A percentile compares a stretch with the other conserved stretches of the same genome.
Evolutionary conservation across 2,329 filamentous ascomycete genomes (phyloP).

Genomic region (Colletotrichum brevisporum): DNA sequence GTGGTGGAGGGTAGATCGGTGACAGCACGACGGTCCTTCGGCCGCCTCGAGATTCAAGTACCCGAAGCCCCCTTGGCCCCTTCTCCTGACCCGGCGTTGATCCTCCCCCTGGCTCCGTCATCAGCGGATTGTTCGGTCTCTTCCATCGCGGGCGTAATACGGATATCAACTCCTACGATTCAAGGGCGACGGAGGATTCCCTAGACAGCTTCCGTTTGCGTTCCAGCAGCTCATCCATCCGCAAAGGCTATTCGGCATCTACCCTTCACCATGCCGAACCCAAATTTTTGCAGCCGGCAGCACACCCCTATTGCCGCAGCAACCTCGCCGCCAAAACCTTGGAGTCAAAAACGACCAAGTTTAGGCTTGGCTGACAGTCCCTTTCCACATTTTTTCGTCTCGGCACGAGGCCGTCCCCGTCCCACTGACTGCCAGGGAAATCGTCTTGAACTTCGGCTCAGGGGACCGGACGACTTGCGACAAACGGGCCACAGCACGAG

Average conservation of each 20-base stretch:
- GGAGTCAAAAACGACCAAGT: slow-evolving; percentile 11
- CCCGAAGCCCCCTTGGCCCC: too few relatives aligned
- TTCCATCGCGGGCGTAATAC: too few relatives aligned
- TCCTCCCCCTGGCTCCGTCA: too few relatives aligned
- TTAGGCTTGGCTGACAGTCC: slow-evolving; percentile 23
- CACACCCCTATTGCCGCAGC: slow-evolving; percentile 30
- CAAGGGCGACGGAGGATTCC: too few relatives aligned
- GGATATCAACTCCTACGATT: too few relatives aligned
- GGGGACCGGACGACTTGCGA: slow-evolving; percentile 33
- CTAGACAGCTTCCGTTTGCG: too few relatives aligned
- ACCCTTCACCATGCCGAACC: slow-evolving; percentile 18
- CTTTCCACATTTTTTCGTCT: slow-evolving; percentile 31
- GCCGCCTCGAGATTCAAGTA: too few relatives aligned
- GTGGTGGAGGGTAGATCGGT: background rate
- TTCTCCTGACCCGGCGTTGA: too few relatives aligned
- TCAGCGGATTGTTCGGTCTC: too few relatives aligned
- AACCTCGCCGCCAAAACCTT: slow-evolving; percentile 25
- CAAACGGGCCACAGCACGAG: slow-evolving; percentile 25
- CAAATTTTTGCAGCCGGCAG: slow-evolving; percentile 9
- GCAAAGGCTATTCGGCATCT: slow-evolving; percentile 18
- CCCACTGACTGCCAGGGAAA: slow-evolving; percentile 24
- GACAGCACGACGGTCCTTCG: too few relatives aligned
- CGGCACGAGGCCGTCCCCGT: slow-evolving; percentile 31
- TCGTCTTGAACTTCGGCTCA: slow-evolving; percentile 37
- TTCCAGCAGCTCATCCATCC: background rate